phyloP scores from a whole-genome alignment of 169 alveolate genomes.

The Cryptosporidium sp. region DNA sequence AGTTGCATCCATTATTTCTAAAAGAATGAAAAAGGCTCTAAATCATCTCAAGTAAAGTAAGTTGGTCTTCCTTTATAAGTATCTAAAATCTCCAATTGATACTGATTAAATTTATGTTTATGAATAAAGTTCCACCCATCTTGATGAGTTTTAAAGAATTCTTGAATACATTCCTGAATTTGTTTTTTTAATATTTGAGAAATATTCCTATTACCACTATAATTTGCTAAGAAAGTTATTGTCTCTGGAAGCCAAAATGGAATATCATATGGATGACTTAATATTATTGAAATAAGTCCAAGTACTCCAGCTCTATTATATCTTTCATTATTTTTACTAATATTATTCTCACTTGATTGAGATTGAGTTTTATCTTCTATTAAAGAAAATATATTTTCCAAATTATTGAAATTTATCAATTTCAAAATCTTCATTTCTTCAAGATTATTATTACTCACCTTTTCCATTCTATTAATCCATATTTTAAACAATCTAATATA shows the following conservation, averaged over 20 bases:
- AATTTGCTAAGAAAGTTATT: conserved; percentile 80
- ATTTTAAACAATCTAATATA: conserved; percentile 22
- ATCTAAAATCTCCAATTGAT: conserved; percentile 83
- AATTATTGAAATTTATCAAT: no score
- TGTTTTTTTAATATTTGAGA: conserved; percentile 78
- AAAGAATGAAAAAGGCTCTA: conserved; percentile 70
- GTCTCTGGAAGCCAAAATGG: conserved; percentile 86
- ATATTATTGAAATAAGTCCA: conserved; percentile 40
- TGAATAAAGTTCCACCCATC: conserved; percentile 85
- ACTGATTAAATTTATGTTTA: conserved; percentile 78
- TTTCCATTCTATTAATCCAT: conserved; percentile 25
- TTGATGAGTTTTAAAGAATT: conserved; percentile 83
- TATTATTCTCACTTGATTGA: not conserved
- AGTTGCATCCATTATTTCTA: conserved; percentile 58
- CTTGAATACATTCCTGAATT: conserved; percentile 84
- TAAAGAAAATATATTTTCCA: not conserved
- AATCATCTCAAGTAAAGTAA: conserved; percentile 79
- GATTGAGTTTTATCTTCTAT: not conserved
- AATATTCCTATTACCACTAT: conserved; percentile 68
- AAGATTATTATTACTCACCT: not conserved
- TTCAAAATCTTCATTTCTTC: not conserved
- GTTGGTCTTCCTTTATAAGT: conserved; percentile 85
- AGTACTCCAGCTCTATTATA: conserved; percentile 19
- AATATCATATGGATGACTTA: conserved; percentile 80
- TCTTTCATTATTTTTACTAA: not conserved